Evolutionary conservation across 1,284 basidiomycete species (phyloP).

Genomic region (Sanghuangporus baumii): DNA sequence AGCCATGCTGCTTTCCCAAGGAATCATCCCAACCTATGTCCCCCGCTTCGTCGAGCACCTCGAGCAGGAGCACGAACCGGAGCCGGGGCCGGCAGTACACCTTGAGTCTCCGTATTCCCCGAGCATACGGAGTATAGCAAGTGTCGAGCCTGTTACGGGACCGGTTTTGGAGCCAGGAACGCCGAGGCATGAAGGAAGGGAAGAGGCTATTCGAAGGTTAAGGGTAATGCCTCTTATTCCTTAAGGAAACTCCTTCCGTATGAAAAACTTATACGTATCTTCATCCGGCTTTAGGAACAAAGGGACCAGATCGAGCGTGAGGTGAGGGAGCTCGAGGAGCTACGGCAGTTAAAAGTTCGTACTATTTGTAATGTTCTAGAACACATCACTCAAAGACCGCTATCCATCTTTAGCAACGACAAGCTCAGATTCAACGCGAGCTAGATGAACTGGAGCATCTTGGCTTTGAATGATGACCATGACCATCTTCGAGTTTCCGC

Average conservation of each 20-base stretch:
- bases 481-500: too few species aligned
- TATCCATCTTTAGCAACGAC: not conserved
- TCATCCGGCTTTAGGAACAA: conserved; percentile 23
- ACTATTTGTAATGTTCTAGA: not conserved
- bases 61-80: not conserved
- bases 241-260: too few species aligned
- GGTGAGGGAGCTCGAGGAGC: conserved; percentile 55
- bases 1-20: conserved; percentile 16
- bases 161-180: not conserved
- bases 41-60: conserved; percentile 9
- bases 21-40: conserved; percentile 11
- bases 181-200: conserved; percentile 4
- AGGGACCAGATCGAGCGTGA: conserved; percentile 44
- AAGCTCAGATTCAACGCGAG: conserved; percentile 8
- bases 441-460: conserved; percentile 9
- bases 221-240: not conserved
- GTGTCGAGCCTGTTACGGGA: not conserved
- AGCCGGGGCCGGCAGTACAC: not conserved
- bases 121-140: not conserved
- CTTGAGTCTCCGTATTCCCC: not conserved
- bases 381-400: not conserved
- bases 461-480: not conserved
- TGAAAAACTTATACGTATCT: too few species aligned
- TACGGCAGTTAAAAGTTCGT: conserved; percentile 3
- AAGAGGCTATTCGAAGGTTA: conserved; percentile 6